Base-by-base conservation (phyloP, 2,329 filamentous ascomycete species). In the Venturia asperata region DNA sequence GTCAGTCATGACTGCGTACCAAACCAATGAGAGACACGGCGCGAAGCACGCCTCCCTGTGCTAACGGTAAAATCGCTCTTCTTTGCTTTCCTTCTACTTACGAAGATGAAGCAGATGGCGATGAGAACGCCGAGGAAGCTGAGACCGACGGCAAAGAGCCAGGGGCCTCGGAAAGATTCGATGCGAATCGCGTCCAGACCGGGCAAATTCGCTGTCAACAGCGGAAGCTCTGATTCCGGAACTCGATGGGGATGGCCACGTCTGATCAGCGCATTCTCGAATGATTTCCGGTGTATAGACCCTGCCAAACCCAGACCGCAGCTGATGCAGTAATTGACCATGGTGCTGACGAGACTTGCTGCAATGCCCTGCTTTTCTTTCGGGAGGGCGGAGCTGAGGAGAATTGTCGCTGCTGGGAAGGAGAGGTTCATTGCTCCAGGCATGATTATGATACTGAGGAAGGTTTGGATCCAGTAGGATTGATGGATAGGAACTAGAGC, bases 261-360 rank as follows among this genome's bases (percentile, higher is more conserved):
- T 24, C 34, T 24, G 24, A 24, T 30, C 15, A 45, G n/a, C 19
- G 61, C 61, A 17, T 52, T 47, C 34, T 63, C 41, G n/a, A 63
- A 63, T 10, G 45, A 45, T 11, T 52, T 43, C 27, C 63, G 45
- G 39, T 64, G 63, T 19, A 64, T 58, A 5, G 63, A 58, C 2
- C 85, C 86, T 0, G 86, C 86, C 56, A 90, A 81, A 0, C 87
- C 87, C 0, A 90, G 77, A 0, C 84, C 85, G 1, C 90, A 73
- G 1, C 83, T 84, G 43, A 89, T 88, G 66, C 82, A 82, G 71
- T 89, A 90, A 72, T 90, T 89, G 67, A 89, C 83, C 13, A 87
- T 78, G 0, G 86, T 88, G 66, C 82, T 85, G 43, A 88, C 83
- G 5, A 89, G 72, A 24, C 80, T 83, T 0, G 80, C 81, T 1